Evolutionary conservation across 1,284 basidiomycete species (phyloP).

Genomic region (Retiboletus flavoniger): DNA sequence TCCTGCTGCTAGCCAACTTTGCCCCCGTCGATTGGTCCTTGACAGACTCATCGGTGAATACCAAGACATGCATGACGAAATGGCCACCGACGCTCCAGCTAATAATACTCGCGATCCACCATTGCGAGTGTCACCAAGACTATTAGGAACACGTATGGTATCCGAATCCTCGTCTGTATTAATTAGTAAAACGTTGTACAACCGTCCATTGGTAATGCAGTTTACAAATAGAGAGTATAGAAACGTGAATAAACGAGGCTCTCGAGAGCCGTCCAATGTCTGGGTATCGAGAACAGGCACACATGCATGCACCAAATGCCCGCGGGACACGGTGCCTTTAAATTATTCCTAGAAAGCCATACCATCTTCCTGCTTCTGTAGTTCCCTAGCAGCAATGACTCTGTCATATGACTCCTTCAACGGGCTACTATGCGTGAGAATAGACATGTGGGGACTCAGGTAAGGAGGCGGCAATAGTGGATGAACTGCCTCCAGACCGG

Average conservation of each 20-base stretch:
- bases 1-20: not conserved
- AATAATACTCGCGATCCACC: too few species aligned
- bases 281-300: constrained; percentile 26
- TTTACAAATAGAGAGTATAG: constrained; percentile 29
- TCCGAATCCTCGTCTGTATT: constrained; percentile 11
- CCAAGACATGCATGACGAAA: not conserved
- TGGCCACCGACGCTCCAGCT: not conserved
- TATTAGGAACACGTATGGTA: constrained; percentile 11
- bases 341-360: constrained; percentile 3
- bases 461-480: constrained; percentile 69
- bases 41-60: too few species aligned
- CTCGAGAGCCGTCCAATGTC: constrained; percentile 10
- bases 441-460: constrained; percentile 63
- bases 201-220: constrained; percentile 18
- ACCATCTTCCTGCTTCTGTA: constrained; percentile 24
- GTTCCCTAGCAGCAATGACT: constrained; percentile 55
- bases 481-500: constrained; percentile 57
- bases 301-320: constrained; percentile 6
- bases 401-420: constrained; percentile 68
- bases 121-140: too few species aligned
- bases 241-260: constrained; percentile 28
- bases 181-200: constrained; percentile 10
- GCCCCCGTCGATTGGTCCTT: not conserved
- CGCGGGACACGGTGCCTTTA: not conserved
- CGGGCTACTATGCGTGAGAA: constrained; percentile 60